A percentile compares a stretch with the other conserved stretches of the same genome.
phyloP scores from a whole-genome alignment of 2,329 filamentous ascomycete species.

The Ambrosiella xylebori region DNA sequence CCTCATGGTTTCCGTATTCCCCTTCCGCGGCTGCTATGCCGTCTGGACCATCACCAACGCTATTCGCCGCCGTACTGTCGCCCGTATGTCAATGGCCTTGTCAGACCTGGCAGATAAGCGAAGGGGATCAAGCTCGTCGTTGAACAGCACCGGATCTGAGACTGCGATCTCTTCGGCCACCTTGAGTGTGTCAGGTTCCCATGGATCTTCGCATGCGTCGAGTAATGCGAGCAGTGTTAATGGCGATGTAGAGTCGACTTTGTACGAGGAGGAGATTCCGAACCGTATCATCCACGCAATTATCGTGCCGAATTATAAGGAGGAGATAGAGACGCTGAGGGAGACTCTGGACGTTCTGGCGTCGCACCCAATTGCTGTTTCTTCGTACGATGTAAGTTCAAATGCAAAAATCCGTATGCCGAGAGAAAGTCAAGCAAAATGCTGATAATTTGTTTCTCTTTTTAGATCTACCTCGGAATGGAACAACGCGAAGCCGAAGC shows the following conservation, averaged over 20 bases:
- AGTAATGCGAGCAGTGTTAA: slow-evolving; percentile 33
- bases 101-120: slow-evolving; percentile 31
- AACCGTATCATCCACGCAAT: slow-evolving; percentile 42
- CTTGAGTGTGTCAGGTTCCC: background rate
- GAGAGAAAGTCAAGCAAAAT: background rate
- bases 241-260: slow-evolving; percentile 23
- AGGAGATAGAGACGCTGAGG: slow-evolving; percentile 49
- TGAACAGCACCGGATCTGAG: slow-evolving; percentile 28
- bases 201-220: slow-evolving; percentile 23
- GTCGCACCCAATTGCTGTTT: slow-evolving; percentile 44
- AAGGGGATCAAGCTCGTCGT: slow-evolving; percentile 35
- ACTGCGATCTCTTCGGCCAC: slow-evolving; percentile 1
- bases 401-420: background rate
- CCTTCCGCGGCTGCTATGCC: slow-evolving; percentile 43
- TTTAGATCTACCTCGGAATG: slow-evolving; percentile 55
- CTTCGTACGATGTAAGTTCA: slow-evolving; percentile 49
- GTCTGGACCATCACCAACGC: slow-evolving; percentile 38
- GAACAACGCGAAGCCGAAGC: slow-evolving; percentile 47
- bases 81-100: slow-evolving; percentile 25
- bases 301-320: slow-evolving; percentile 57
- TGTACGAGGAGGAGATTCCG: slow-evolving; percentile 22
- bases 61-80: slow-evolving; percentile 28
- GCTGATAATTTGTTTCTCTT: background rate
- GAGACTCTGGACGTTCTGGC: slow-evolving; percentile 54
- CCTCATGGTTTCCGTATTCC: slow-evolving; percentile 44